Percentiles rank a stretch among this genome's conserved stretches.
Conservation (phyloP, 2,329 filamentous ascomycete genomes). For the Rasamsonia emersonii region DNA sequence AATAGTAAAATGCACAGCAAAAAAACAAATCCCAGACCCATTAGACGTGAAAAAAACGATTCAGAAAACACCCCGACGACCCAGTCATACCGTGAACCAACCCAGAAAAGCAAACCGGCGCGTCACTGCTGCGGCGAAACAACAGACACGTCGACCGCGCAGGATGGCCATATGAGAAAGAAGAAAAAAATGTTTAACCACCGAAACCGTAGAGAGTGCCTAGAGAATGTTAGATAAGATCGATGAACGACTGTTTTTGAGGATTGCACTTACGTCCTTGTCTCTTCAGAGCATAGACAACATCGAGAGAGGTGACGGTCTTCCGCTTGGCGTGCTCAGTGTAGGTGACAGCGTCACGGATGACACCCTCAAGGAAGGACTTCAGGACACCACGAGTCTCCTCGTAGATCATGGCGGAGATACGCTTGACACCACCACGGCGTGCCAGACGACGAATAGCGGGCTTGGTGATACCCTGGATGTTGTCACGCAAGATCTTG, state of each 20-base stretch:
- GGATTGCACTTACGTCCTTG: conserved; percentile 48
- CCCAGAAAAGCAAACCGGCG: conserved; percentile 30
- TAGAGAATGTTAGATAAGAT: conserved; percentile 13
- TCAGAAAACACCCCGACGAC: conserved; percentile 37
- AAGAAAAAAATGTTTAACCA: conserved; percentile 52
- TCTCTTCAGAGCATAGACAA: conserved; percentile 57
- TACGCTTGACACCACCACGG: conserved; percentile 99
- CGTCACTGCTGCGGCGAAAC: conserved; percentile 22
- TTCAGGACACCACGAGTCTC: conserved; percentile 76
- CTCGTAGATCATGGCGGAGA: conserved; percentile 89
- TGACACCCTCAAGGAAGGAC: conserved; percentile 75
- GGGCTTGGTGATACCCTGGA: conserved; percentile 98
- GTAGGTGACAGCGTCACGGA: conserved; percentile 72
- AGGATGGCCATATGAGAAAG: conserved; percentile 24
- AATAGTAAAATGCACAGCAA: conserved; percentile 29
- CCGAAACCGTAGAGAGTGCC: conserved; percentile 77
- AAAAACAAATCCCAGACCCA: conserved; percentile 34
- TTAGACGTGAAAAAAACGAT: conserved; percentile 34
- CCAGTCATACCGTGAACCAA: conserved; percentile 36
- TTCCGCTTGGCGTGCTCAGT: conserved; percentile 73
- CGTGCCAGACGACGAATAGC: conserved; percentile 97
- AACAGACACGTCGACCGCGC: conserved; percentile 24
- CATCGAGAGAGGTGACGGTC: conserved; percentile 49
- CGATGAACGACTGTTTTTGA: conserved; percentile 11
- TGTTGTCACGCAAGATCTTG: conserved; percentile 99